Base-by-base conservation (phyloP, 495 filamentous ascomycete genomes). In the Aspergillus wentii region DNA sequence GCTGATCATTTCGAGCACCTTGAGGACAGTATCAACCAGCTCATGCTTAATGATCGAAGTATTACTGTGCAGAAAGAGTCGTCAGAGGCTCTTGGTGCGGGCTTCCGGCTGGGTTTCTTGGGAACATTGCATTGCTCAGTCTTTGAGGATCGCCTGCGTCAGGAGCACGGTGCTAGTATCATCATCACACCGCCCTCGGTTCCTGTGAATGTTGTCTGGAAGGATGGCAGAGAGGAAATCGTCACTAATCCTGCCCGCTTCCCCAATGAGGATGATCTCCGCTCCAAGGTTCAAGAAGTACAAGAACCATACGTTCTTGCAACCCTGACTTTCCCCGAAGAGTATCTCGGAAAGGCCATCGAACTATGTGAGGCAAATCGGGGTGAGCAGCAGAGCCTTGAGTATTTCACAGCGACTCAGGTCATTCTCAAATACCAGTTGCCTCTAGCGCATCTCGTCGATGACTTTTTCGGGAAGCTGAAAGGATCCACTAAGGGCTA, bases 121-220 rank as follows among this genome's bases (percentile, higher is more conserved):
- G 92, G 92, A 1, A 96, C 89, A 9, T 72, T 98, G 22, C 92
- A 98, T 58, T 95, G 92, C 61, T 95, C 90, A 20, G 92, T 98
- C 3, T 98, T 98, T 50, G 90, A 98, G 62, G 92, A 98, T 61
- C 82, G 92, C n/a, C 66, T 98, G 20, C 78, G 88, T 13, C 88
- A 95, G 55, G 92, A 98, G 59, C 89, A 97, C 53, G 92, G 90
- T 10, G 88, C 86, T 8, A 88, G 79, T 51, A 89, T 98, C 61
- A 95, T 97, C 60, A 95, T 98, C 54, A 98, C 92, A 2, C 90
- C 94, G 11, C 92, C 92, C 2, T 86, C 88, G 2, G 92, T 97
- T 5, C 89, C 94, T 4, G 90, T 90, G 48, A 91, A 88, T 56
- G 75, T 97, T 5, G 52, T 84, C 6, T 94, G 80, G 72, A 74